Evolutionary conservation across 495 filamentous ascomycete species (phyloP), one percentile per base, ranked within the genome.

Genomic region (Penicillium roqueforti): DNA sequence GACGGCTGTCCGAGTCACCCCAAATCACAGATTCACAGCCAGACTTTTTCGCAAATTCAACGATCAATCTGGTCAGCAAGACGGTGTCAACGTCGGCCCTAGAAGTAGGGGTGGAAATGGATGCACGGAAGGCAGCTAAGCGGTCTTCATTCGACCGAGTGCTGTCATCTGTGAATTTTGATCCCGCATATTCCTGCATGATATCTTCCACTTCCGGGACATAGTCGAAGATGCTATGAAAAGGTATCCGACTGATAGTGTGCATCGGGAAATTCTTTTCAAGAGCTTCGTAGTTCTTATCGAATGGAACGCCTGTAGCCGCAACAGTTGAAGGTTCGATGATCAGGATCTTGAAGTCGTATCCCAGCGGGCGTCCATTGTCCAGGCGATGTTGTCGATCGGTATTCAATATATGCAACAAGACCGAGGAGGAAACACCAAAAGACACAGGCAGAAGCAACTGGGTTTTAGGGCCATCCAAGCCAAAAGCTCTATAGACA

Each of bases 1-100:
- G 80, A 10, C 86, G 80, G 7, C 89, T 97, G 9, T 95, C 95
- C 41, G 83, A 89, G 71, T 93, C 84, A 14, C 89, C 92, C 71
- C 92, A 88, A 0, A 97, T 65, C 23, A 97, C 78, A 18, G 80
- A 78, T 50, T 84, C 78, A 64, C 86, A 92, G n/a, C 59, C 67
- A 22, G 76, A 59, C 2, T 66, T 61, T 47, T 80, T 76, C 14
- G 90, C 88, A 39, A 81, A 76, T 10, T 80, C 75, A 45, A 87
- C 70, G 28, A 96, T 75, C 4, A 96, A 75, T 46, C 86, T 78
- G 1, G 80, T 87, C n/a, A 82, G 76, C 28, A 96, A 69, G 6
- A 88, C 78, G 9, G 76, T 74, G 13, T 85, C 68, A n/a, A 95
- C 69, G 66, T 98, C 93, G 8, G 80, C 69, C 53, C 80, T 79